Percentiles rank a stretch among this genome's conserved stretches.
phyloP scores from a whole-genome alignment of 2,329 filamentous ascomycete genomes.

The Metarhizium humberi region DNA sequence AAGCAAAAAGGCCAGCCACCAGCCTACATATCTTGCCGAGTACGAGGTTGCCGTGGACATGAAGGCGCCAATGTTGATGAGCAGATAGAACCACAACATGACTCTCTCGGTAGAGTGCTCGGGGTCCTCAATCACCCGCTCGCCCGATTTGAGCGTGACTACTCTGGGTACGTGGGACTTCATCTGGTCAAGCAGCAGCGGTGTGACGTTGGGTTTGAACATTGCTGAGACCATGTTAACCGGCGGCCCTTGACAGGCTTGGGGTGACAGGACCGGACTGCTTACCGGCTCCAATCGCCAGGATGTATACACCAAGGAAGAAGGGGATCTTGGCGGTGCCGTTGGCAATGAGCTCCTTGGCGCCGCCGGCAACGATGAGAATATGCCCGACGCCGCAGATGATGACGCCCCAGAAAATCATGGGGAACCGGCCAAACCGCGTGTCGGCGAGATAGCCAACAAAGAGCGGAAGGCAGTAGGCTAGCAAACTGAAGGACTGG shows the following conservation, averaged over 20 bases:
- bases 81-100: constrained; percentile 54
- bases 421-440: constrained; percentile 59
- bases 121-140: constrained; percentile 60
- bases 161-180: constrained; percentile 35
- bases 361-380: constrained; percentile 55
- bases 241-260: neutral
- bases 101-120: constrained; percentile 55
- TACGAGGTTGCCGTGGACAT: constrained; percentile 43
- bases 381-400: constrained; percentile 59
- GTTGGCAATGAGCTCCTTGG: constrained; percentile 32
- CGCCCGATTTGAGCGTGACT: constrained; percentile 37
- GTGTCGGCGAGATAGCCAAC: constrained; percentile 55
- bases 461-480: constrained; percentile 47
- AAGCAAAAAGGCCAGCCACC: constrained; percentile 38
- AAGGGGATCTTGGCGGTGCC: constrained; percentile 41
- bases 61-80: constrained; percentile 46
- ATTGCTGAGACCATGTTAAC: constrained; percentile 16
- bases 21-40: constrained; percentile 40
- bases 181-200: constrained; percentile 58
- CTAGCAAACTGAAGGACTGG: constrained; percentile 46
- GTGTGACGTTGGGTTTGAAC: constrained; percentile 68
- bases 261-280: neutral
- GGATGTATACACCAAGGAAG: constrained; percentile 50
- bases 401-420: constrained; percentile 61
- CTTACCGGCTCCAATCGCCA: constrained; percentile 49